Percentiles rank a stretch among this genome's conserved stretches.
phyloP scores from a whole-genome alignment of 2,329 filamentous ascomycete genomes.

The Phyllosticta ampelicida region DNA sequence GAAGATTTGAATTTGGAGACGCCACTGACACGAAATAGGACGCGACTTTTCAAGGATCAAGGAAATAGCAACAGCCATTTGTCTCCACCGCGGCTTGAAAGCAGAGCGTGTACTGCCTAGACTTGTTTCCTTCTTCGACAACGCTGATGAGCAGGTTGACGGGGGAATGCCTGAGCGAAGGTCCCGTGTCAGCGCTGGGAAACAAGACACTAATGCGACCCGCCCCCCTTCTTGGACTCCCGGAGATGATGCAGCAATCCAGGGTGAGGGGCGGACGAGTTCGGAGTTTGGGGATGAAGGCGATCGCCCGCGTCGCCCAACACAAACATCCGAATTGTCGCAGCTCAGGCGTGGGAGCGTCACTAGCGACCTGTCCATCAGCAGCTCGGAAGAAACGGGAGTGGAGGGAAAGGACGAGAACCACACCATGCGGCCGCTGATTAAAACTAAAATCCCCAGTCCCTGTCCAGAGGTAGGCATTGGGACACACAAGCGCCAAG shows the following conservation, averaged over 20 bases:
- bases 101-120: conserved; percentile 21
- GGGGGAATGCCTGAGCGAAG: not conserved
- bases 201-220: conserved; percentile 1
- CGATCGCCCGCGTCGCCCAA: not conserved
- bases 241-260: not conserved
- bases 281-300: not conserved
- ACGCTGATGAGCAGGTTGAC: conserved; percentile 6
- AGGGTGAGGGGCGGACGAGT: not conserved
- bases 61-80: conserved; percentile 14
- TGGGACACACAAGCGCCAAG: not conserved
- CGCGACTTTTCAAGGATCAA: conserved; percentile 4
- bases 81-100: conserved; percentile 26
- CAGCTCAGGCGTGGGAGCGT: not conserved
- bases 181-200: not conserved
- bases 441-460: conserved; percentile 4
- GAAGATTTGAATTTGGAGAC: not conserved
- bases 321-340: not conserved
- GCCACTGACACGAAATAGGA: not conserved
- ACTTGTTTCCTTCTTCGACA: conserved; percentile 24
- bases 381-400: conserved; percentile 6
- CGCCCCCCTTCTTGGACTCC: conserved; percentile 6
- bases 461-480: not conserved
- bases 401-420: not conserved
- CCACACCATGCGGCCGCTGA: not conserved
- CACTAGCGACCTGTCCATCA: conserved; percentile 6